phyloP scores from a whole-genome alignment of 371 early-diverging fungal genomes.

The Mortierella sp. region DNA sequence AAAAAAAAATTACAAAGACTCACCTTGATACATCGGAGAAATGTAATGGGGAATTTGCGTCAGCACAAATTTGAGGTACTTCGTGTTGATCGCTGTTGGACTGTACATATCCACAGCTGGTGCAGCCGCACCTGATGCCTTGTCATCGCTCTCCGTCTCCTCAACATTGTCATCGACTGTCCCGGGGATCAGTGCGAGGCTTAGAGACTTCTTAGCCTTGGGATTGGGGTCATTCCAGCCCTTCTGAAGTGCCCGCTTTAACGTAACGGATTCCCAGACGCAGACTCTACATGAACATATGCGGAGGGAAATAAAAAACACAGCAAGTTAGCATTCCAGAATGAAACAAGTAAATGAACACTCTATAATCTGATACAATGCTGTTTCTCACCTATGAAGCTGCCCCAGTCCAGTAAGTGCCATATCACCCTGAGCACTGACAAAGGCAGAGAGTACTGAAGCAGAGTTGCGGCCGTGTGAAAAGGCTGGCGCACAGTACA shows the following conservation, averaged over 20 bases:
- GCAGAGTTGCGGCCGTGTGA: slow-evolving; percentile 75
- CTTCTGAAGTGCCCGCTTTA: slow-evolving; percentile 71
- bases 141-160: slow-evolving; percentile 32
- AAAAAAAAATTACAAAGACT: not conserved
- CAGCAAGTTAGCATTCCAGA: not conserved
- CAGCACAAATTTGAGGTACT: slow-evolving; percentile 72
- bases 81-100: slow-evolving; percentile 74
- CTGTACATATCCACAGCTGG: slow-evolving; percentile 62
- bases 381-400: slow-evolving; percentile 68
- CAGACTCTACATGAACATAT: slow-evolving; percentile 59
- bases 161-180: slow-evolving; percentile 26
- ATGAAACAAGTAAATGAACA: too few relatives aligned
- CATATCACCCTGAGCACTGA: slow-evolving; percentile 62
- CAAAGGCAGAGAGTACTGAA: slow-evolving; percentile 71
- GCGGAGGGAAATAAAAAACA: not conserved
- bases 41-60: slow-evolving; percentile 75
- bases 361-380: too few relatives aligned
- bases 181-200: slow-evolving; percentile 22
- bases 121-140: slow-evolving; percentile 34
- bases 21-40: slow-evolving; percentile 77
- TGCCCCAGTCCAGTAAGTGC: slow-evolving; percentile 66
- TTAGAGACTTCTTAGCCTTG: slow-evolving; percentile 37
- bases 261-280: slow-evolving; percentile 74
- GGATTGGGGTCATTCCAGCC: slow-evolving; percentile 68
- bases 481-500: slow-evolving; percentile 74